A percentile compares a stretch with the other conserved stretches of the same genome.
Evolutionary conservation across 179 eudicot species (phyloP).

Genomic region (Beta macrorhiza): DNA sequence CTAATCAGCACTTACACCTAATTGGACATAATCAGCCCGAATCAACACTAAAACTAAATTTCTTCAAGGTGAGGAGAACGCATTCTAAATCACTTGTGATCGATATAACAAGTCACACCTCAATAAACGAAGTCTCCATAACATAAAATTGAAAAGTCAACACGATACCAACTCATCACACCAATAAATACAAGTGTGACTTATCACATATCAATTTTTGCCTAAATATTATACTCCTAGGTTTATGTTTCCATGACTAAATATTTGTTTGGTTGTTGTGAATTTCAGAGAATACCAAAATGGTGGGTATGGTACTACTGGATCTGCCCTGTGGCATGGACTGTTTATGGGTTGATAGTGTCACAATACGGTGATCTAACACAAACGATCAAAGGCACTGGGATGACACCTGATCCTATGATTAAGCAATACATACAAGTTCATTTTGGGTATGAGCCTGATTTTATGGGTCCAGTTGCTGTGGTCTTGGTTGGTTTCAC

Average conservation of each 20-base stretch:
- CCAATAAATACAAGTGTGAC: too few species aligned
- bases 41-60: too few species aligned
- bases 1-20: too few species aligned
- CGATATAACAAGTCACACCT: too few species aligned
- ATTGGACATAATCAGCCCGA: too few species aligned
- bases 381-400: slow-evolving; percentile 45
- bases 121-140: too few species aligned
- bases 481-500: slow-evolving; percentile 64
- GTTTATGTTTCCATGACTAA: not conserved
- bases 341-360: slow-evolving; percentile 78
- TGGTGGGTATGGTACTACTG: slow-evolving; percentile 99
- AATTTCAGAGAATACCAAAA: slow-evolving; percentile 67
- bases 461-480: slow-evolving; percentile 75
- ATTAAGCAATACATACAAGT: slow-evolving; percentile 47
- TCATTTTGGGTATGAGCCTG: slow-evolving; percentile 63
- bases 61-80: too few species aligned
- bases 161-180: too few species aligned
- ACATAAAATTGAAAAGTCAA: too few species aligned
- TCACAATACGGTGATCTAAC: slow-evolving; percentile 76
- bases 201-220: too few species aligned
- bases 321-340: slow-evolving; percentile 96
- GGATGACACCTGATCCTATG: slow-evolving; percentile 41
- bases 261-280: not conserved
- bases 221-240: not conserved
- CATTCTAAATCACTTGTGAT: too few species aligned